Percentiles rank a stretch among this genome's conserved stretches.
phyloP scores from a whole-genome alignment of 2,329 filamentous ascomycete species.

The Botrytis elliptica region DNA sequence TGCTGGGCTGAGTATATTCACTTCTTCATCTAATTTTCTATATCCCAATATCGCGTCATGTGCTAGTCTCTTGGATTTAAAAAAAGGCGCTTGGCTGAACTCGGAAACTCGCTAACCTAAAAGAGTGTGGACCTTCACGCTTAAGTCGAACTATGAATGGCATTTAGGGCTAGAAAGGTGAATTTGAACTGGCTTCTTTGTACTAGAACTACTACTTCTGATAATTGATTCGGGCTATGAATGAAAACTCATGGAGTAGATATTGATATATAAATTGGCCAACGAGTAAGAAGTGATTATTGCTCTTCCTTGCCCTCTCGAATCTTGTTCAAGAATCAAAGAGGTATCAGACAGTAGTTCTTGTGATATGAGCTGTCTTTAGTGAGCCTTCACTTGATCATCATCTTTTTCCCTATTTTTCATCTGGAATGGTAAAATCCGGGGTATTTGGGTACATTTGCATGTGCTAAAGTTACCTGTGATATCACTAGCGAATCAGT shows the following conservation, averaged over 20 bases:
- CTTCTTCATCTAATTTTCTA: not conserved
- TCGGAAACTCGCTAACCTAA: not conserved
- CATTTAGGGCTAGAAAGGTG: not conserved
- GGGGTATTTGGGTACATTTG: not conserved
- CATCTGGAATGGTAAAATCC: not conserved
- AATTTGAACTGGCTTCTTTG: not conserved
- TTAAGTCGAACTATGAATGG: not conserved
- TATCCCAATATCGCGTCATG: not conserved
- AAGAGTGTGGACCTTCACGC: not conserved
- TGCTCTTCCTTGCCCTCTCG: not conserved
- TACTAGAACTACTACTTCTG: not conserved
- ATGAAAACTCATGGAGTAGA: not conserved
- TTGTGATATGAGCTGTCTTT: not conserved
- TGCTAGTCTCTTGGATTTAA: not conserved
- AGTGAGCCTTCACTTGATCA: not conserved
- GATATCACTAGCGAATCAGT: not conserved
- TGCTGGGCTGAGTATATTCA: not conserved
- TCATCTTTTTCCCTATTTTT: not conserved
- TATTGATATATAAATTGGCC: not conserved
- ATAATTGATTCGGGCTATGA: not conserved
- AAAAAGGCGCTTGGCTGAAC: not conserved
- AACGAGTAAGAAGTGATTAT: not conserved
- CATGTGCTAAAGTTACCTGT: not conserved
- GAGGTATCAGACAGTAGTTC: not conserved
- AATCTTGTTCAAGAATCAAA: accelerated